Conservation (phyloP, 1,284 basidiomycete species). For the Paramarasmius palmivorus region DNA sequence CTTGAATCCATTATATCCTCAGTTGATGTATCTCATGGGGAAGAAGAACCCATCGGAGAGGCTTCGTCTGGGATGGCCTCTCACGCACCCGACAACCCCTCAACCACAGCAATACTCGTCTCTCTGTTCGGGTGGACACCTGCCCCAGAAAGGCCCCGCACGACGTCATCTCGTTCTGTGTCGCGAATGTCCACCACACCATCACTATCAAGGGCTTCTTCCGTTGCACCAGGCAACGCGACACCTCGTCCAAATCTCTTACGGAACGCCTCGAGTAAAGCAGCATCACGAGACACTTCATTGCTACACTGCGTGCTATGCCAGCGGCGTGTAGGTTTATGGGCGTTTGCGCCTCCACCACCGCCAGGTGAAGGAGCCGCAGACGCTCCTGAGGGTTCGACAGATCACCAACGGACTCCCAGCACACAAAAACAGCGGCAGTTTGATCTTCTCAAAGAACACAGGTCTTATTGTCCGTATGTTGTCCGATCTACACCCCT, state of each 20-base stretch:
- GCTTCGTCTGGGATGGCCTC: constrained; percentile 16
- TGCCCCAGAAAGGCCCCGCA: constrained; percentile 40
- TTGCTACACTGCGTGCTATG: constrained; percentile 69
- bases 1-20: constrained; percentile 41
- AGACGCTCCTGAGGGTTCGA: constrained; percentile 9
- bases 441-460: constrained; percentile 76
- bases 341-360: constrained; percentile 56
- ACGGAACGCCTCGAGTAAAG: constrained; percentile 17
- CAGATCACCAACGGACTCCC: constrained; percentile 20
- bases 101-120: constrained; percentile 56
- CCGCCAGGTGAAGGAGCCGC: constrained; percentile 9
- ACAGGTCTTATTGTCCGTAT: constrained; percentile 80
- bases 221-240: constrained; percentile 31
- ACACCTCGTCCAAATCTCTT: constrained; percentile 19
- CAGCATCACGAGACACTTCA: constrained; percentile 40
- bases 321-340: constrained; percentile 74
- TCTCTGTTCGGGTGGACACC: constrained; percentile 74
- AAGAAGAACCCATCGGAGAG: constrained; percentile 4
- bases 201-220: constrained; percentile 44
- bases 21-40: constrained; percentile 12
- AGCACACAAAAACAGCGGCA: constrained; percentile 41
- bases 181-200: constrained; percentile 44
- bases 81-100: constrained; percentile 29
- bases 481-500: constrained; percentile 68
- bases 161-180: constrained; percentile 39